Conservation (phyloP, 371 early-diverging fungal species). For the Paraphysoderma sedebokerense region DNA sequence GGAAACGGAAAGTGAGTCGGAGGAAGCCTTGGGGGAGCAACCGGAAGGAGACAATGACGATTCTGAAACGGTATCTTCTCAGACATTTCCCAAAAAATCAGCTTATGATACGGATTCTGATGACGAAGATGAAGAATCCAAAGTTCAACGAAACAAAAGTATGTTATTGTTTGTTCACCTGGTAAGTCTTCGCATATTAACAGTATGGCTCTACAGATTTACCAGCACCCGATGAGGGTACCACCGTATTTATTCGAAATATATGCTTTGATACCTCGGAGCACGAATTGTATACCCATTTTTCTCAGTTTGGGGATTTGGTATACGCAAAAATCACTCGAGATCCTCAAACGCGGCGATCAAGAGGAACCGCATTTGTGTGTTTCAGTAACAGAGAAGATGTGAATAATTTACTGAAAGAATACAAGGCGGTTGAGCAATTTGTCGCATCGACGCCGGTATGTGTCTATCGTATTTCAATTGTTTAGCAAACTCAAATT, state of each 20-base stretch:
- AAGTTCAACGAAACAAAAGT: background rate
- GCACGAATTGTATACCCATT: conserved; percentile 50
- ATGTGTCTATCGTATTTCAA: too few relatives aligned
- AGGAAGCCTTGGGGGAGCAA: conserved; percentile 13
- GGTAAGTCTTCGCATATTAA: too few relatives aligned
- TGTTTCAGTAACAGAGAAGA: conserved; percentile 54
- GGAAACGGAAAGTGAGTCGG: conserved; percentile 20
- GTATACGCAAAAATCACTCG: conserved; percentile 67
- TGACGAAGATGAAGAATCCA: conserved; percentile 11
- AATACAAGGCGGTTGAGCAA: conserved; percentile 24
- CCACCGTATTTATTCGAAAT: conserved; percentile 84
- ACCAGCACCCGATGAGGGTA: conserved; percentile 34
- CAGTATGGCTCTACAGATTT: too few relatives aligned
- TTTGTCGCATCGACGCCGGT: conserved; percentile 8
- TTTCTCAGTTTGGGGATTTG: conserved; percentile 37
- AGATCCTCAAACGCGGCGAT: conserved; percentile 58
- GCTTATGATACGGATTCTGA: conserved; percentile 16
- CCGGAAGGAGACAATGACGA: conserved; percentile 13
- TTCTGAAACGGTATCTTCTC: too few relatives aligned
- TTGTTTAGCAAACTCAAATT: too few relatives aligned
- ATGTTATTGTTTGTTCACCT: too few relatives aligned
- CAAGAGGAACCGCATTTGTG: conserved; percentile 86
- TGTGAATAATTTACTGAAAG: conserved; percentile 52
- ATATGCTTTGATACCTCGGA: conserved; percentile 74
- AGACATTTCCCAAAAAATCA: background rate